Percentiles rank a stretch among this genome's conserved stretches.
phyloP scores from a whole-genome alignment of 2,329 filamentous ascomycete species.

The Ascochyta koolunga region DNA sequence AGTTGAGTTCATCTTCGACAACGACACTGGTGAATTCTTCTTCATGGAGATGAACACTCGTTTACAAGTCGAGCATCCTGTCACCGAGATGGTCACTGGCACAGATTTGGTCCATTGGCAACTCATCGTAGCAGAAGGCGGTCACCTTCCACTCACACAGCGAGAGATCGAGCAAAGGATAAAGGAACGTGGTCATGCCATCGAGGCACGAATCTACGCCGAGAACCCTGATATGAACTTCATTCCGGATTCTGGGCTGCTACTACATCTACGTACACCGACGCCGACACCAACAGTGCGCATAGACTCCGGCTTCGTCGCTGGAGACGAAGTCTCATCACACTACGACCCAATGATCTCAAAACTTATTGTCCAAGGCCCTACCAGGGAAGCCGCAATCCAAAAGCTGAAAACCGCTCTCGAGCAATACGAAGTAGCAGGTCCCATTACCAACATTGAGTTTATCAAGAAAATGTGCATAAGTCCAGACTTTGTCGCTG shows the following conservation, averaged over 20 bases:
- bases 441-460: slow-evolving; percentile 93
- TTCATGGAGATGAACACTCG: slow-evolving; percentile 80
- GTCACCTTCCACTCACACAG: slow-evolving; percentile 69
- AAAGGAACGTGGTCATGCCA: slow-evolving; percentile 77
- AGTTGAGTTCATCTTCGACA: slow-evolving; percentile 73
- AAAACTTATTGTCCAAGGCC: slow-evolving; percentile 90
- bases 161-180: slow-evolving; percentile 73
- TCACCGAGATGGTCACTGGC: slow-evolving; percentile 79
- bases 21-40: slow-evolving; percentile 69
- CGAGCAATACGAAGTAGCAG: slow-evolving; percentile 89
- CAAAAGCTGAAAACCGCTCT: slow-evolving; percentile 81
- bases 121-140: slow-evolving; percentile 79
- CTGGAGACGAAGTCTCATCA: slow-evolving; percentile 89
- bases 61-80: slow-evolving; percentile 95
- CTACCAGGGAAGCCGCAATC: slow-evolving; percentile 78
- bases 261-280: slow-evolving; percentile 83
- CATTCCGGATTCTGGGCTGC: slow-evolving; percentile 87
- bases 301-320: slow-evolving; percentile 90
- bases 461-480: slow-evolving; percentile 89
- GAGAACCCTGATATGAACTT: slow-evolving; percentile 93
- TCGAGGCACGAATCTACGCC: slow-evolving; percentile 95
- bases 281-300: slow-evolving; percentile 72
- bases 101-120: slow-evolving; percentile 94
- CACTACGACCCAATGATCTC: slow-evolving; percentile 99
- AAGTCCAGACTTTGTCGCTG: slow-evolving; percentile 80